Evolutionary conservation across 2,329 filamentous ascomycete genomes (phyloP).

Genomic region (Colletotrichum lentis): DNA sequence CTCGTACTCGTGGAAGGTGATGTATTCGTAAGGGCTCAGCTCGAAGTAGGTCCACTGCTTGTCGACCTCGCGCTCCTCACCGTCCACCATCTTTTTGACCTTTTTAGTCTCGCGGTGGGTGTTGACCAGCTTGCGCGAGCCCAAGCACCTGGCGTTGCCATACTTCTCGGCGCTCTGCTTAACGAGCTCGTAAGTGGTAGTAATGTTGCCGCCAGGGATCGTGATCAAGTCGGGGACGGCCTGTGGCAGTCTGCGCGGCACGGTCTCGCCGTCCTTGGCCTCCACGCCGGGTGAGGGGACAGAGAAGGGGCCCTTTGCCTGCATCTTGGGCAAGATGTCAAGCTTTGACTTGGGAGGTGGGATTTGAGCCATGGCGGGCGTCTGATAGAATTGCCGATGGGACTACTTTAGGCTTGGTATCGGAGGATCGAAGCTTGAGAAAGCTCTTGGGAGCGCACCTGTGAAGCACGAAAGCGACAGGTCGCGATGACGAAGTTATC

Average conservation of each 20-base stretch:
- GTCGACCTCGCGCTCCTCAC: slow-evolving; percentile 79
- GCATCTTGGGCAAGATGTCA: slow-evolving; percentile 55
- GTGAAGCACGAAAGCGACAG: slow-evolving; percentile 14
- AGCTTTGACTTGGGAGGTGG: slow-evolving; percentile 35
- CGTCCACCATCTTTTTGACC: slow-evolving; percentile 87
- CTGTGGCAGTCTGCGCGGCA: slow-evolving; percentile 71
- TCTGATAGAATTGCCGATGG: neutral
- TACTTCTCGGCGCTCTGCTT: slow-evolving; percentile 70
- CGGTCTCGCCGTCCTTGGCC: slow-evolving; percentile 75
- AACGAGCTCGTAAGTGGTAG: slow-evolving; percentile 80
- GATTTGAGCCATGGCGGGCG: slow-evolving; percentile 27
- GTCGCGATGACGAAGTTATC: slow-evolving; percentile 5
- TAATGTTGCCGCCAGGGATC: slow-evolving; percentile 69
- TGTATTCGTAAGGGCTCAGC: slow-evolving; percentile 79
- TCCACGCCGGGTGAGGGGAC: slow-evolving; percentile 71
- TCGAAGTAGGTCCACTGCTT: slow-evolving; percentile 93
- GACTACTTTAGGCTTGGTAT: neutral
- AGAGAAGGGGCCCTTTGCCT: slow-evolving; percentile 70
- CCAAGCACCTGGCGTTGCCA: slow-evolving; percentile 71
- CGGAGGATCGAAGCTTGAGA: neutral
- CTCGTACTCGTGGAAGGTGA: slow-evolving; percentile 82
- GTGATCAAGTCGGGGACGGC: slow-evolving; percentile 69
- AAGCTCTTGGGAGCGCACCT: slow-evolving; percentile 7
- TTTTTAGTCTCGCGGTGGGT: slow-evolving; percentile 86
- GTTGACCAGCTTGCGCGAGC: slow-evolving; percentile 76